Conservation (phyloP, 768 basidiomycete genomes). For the Auricularia heimuer region DNA sequence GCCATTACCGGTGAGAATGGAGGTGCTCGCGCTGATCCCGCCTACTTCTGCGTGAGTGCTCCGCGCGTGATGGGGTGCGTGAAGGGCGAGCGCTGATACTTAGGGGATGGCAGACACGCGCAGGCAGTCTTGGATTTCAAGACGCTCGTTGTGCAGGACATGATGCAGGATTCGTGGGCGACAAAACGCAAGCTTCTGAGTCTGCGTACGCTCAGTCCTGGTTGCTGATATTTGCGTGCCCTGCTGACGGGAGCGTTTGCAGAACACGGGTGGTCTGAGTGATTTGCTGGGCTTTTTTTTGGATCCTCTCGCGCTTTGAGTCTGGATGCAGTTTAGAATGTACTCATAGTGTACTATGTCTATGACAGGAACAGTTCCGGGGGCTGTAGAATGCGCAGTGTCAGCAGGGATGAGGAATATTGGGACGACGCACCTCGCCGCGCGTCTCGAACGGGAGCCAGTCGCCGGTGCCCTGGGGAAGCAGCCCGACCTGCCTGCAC, state of each 20-base stretch:
- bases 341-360: background rate
- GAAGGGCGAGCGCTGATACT: background rate
- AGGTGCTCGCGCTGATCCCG: background rate
- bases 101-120: background rate
- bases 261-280: background rate
- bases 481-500: slow-evolving; percentile 82
- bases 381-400: background rate
- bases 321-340: background rate
- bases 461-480: slow-evolving; percentile 86
- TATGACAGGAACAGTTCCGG: slow-evolving; percentile 7
- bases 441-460: slow-evolving; percentile 91
- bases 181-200: background rate
- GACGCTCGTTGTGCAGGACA: background rate
- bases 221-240: background rate
- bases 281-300: background rate
- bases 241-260: background rate
- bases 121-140: background rate
- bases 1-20: background rate
- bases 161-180: background rate
- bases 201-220: background rate
- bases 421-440: slow-evolving; percentile 41
- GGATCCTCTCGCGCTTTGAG: background rate
- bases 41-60: background rate
- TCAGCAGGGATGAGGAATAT: background rate
- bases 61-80: background rate